Evolutionary conservation across 1,284 basidiomycete genomes (phyloP), one percentile per base, ranked within the genome.

Genomic region (Ganoderma lingzhi): DNA sequence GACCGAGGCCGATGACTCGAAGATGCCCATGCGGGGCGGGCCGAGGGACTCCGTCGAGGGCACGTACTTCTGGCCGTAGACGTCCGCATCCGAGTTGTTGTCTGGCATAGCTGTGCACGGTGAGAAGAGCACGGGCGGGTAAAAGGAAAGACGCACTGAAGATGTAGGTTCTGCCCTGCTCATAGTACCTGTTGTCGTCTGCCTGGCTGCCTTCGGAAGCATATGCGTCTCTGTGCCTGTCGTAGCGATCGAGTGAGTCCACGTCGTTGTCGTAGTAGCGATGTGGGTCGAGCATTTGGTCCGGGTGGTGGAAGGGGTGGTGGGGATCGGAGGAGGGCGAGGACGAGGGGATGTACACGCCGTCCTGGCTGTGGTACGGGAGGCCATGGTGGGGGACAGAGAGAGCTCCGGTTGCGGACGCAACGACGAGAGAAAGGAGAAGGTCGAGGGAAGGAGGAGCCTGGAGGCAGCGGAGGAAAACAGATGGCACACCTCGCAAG

Each of bases 211-310:
- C 87, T 77, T 93, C 93, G 0, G 90, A 91, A 71, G 83, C 84
- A 75, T 87, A 90, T n/a, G 90, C 90, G 78, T 92, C 90, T 72
- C 89, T 83, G 44, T 62, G 58, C 74, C 88, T 85, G 61, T 83
- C 84, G 71, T 82, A 82, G 64, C 84, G 82, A 75, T 92, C 91
- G 71, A 86, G 83, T 79, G 87, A 82, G 74, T 93, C 93, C 48
- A 90, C 90, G 73, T 94, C 93, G 77, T 88, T 90, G 84, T 95
- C 93, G 76, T 92, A 89, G 79, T 92, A 92, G 77, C 87, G 83
- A 62, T 82, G 81, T 28, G 71, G 69, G 39, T 70, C 71, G 48
- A 74, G 81, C 80, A 45, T 82, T 76, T n/a, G 69, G 44, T 51
- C 62, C 8, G 63, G 63, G 30, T 65, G 59, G 17, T 81, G 77